Base-by-base conservation (phyloP, 768 basidiomycete genomes). In the Boletus tomentosulus region DNA sequence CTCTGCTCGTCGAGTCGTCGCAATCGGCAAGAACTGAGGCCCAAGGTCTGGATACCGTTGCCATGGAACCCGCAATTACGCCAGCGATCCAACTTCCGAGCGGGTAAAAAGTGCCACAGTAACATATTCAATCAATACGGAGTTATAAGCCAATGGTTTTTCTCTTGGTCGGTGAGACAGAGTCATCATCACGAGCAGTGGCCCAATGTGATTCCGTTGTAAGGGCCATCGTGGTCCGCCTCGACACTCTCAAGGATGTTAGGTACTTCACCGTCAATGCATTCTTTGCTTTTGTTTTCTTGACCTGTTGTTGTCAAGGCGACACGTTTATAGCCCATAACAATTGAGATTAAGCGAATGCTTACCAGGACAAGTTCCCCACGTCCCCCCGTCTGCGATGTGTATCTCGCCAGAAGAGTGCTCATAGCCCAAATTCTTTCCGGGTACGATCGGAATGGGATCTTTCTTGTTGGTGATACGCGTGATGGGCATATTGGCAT, bases 381-480 rank as follows among this genome's bases (percentile, higher is more conserved):
- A 87, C n/a, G 66, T 61, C 0, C 69, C 72, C 5, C 66, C 69
- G 37, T 76, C 72, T 53, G 71, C 64, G 22, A 78, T 78, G 45
- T 78, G 76, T 3, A 71, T 64, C 54, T 78, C 77, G 1, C 76
- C 74, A 6, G 62, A 49, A 4, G 75, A 63, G 30, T 78, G 75
- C 3, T 55, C 66, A 46, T 71, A 79, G 10, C 71, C 76, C 37
- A 76, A 35, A 54, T 71, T 72, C 56, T 11, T 61, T 1, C 55
- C 61, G 1, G 71, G 71, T 4, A 58, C 9, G 47, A 62, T 71
- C n/a, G 77, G 76, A 6, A 78, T 45, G 2, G 66, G 64, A 45
- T 78, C 76, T 33, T 71, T 56, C 51, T 63, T 37, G 68, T 85
- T 83, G 64, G 78, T 83, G 62, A 85, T 74, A 53, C 77, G 83